phyloP scores from a whole-genome alignment of 2,329 filamentous ascomycete genomes.

The Hypoxylon sp. region DNA sequence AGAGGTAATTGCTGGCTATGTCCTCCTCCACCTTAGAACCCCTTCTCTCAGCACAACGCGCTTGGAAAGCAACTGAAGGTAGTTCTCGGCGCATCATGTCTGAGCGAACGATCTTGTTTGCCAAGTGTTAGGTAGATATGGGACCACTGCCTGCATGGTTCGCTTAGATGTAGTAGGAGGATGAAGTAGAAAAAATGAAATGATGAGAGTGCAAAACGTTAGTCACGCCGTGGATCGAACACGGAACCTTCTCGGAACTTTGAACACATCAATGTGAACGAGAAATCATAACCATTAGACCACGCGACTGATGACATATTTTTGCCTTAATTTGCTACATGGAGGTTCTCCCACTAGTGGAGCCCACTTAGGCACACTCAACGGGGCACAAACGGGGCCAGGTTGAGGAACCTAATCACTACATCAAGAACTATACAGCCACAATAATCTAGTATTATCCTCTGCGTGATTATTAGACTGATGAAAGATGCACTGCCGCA shows the following conservation, averaged over 20 bases:
- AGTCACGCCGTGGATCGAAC: slow-evolving; percentile 14
- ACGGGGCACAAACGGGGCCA: not conserved
- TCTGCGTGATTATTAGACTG: not conserved
- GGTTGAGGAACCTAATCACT: not conserved
- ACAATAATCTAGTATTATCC: not conserved
- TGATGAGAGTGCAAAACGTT: not conserved
- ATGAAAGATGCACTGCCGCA: not conserved
- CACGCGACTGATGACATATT: slow-evolving; percentile 43
- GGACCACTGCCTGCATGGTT: too few relatives aligned
- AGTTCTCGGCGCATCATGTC: too few relatives aligned
- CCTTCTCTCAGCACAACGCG: too few relatives aligned
- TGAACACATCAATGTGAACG: slow-evolving; percentile 47
- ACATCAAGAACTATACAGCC: not conserved
- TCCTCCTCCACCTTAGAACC: too few relatives aligned
- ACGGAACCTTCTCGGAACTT: slow-evolving; percentile 49
- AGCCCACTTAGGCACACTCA: not conserved
- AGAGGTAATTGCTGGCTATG: too few relatives aligned
- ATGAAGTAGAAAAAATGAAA: too few relatives aligned
- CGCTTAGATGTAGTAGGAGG: too few relatives aligned
- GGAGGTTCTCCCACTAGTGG: not conserved
- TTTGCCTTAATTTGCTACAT: not conserved
- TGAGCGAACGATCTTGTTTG: too few relatives aligned
- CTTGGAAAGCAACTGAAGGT: too few relatives aligned
- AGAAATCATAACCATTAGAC: slow-evolving; percentile 53
- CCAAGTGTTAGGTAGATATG: too few relatives aligned